phyloP scores from a whole-genome alignment of 169 alveolate genomes.

The Plasmodium gallinaceum region DNA sequence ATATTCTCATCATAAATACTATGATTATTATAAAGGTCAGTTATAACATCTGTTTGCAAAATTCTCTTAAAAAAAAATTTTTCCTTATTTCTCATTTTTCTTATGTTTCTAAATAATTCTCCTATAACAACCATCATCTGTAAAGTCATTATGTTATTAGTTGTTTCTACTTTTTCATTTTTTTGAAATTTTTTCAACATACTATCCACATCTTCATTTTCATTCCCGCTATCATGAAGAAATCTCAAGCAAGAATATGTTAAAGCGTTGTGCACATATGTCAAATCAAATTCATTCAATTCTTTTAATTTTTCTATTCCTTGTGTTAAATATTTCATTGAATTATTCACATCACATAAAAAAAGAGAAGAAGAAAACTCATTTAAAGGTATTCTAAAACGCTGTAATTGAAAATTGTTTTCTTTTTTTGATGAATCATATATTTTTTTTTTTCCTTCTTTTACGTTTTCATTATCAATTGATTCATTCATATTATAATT shows the following conservation, averaged over 20 bases:
- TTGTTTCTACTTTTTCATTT: slow-evolving; percentile 72
- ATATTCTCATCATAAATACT: slow-evolving; percentile 70
- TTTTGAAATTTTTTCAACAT: slow-evolving; percentile 61
- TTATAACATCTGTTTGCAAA: slow-evolving; percentile 54
- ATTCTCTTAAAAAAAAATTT: slow-evolving; percentile 49
- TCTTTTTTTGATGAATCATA: slow-evolving; percentile 8
- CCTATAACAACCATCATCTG: slow-evolving; percentile 76
- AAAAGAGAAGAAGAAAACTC: slow-evolving; percentile 66
- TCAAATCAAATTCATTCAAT: slow-evolving; percentile 53
- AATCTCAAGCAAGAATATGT: slow-evolving; percentile 29
- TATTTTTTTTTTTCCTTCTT: background rate
- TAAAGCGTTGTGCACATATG: slow-evolving; percentile 70
- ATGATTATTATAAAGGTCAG: slow-evolving; percentile 35
- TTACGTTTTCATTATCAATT: background rate
- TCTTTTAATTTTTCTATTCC: slow-evolving; percentile 52
- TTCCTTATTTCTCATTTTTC: slow-evolving; percentile 55
- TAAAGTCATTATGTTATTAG: slow-evolving; percentile 73
- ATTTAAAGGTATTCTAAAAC: slow-evolving; percentile 63
- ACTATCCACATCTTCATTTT: slow-evolving; percentile 69
- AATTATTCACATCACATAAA: slow-evolving; percentile 64
- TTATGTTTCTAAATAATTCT: slow-evolving; percentile 63
- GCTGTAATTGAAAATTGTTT: slow-evolving; percentile 16
- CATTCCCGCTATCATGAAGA: slow-evolving; percentile 70
- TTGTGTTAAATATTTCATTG: slow-evolving; percentile 43
- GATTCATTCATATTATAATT: background rate